Base-by-base conservation (phyloP, 352 stramenopile species). In the Pythium brassicae region DNA sequence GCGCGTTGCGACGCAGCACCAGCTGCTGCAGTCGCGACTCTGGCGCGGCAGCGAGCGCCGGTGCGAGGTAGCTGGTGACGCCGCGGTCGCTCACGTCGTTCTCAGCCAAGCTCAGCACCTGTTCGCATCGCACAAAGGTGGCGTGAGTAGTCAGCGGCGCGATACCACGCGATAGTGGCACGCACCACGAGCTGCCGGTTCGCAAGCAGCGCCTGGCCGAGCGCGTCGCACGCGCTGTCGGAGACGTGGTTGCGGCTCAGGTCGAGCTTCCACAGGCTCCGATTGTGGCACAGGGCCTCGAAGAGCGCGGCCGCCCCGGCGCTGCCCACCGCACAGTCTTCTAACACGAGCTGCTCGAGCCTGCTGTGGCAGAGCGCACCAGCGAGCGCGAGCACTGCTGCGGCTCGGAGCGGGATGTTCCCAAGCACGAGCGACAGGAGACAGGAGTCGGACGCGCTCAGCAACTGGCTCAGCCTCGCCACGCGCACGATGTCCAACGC, bases 321-420 rank as follows among this genome's bases (percentile, higher is more conserved):
- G 49, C 64, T 89, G 44, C 82, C 78, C 39, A 91, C 61, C 29
- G 52, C 55, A 32, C 82, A 92, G 34, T 65, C 69, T 53, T 92
- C 82, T 12, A 92, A 64, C 44, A 89, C 82, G 53, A 92, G 70
- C 61, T 89, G 78, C 50, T 87, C 69, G 35, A 92, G 60, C 27
- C 72, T 77, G 47, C 69, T 69, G 25, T 77, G 64, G 43, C 68
- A 71, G 20, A 89, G 47, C 9, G 69, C 66, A 20, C 64, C 69
- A 19, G 77, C 82, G 12, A 92, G 44, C 1, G 68, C 61, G 25
- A 78, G 58, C n/a, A 87, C 61, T 8, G 69, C 72, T 2, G 52
- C 40, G 1, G 65, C 63, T 6, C 52, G 53, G 7, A 92, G 61
- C 2, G 59, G 61, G 32, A 83, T 59, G 61, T 87, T 88, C 48